A percentile compares a stretch with the other conserved stretches of the same genome.
Conservation (phyloP, 2,329 filamentous ascomycete genomes). For the Claviceps sp. region DNA sequence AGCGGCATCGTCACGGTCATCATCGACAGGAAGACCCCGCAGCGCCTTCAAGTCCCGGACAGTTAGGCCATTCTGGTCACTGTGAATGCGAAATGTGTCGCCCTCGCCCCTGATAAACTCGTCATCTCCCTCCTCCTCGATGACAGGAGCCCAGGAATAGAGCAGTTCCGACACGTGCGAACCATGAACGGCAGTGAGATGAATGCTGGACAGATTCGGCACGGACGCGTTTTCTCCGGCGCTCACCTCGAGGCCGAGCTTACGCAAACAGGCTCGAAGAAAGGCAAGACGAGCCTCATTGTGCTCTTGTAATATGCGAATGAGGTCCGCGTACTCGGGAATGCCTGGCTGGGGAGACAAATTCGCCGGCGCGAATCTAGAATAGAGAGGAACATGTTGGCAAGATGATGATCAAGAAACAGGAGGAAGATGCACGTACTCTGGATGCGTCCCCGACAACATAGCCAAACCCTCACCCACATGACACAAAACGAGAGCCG, state of each 20-base stretch:
- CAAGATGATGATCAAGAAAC: background rate
- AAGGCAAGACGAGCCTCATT: slow-evolving; percentile 61
- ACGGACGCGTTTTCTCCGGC: slow-evolving; percentile 49
- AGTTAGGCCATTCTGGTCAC: slow-evolving; percentile 46
- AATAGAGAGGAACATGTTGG: slow-evolving; percentile 4
- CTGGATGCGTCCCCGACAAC: slow-evolving; percentile 81
- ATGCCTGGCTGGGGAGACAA: slow-evolving; percentile 53
- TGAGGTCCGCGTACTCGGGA: slow-evolving; percentile 56
- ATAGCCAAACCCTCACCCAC: slow-evolving; percentile 69
- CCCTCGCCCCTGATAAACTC: slow-evolving; percentile 68
- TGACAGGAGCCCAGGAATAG: slow-evolving; percentile 50
- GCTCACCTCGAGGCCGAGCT: slow-evolving; percentile 70
- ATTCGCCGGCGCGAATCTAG: slow-evolving; percentile 70
- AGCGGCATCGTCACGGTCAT: slow-evolving; percentile 6
- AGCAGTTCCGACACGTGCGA: slow-evolving; percentile 56
- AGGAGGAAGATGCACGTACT: slow-evolving; percentile 36
- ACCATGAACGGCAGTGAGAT: slow-evolving; percentile 59
- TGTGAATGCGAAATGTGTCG: slow-evolving; percentile 71
- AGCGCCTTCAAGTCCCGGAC: slow-evolving; percentile 34
- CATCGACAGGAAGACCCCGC: slow-evolving; percentile 30
- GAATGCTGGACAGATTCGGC: slow-evolving; percentile 68
- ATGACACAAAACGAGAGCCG: slow-evolving; percentile 72
- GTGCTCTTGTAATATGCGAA: slow-evolving; percentile 52
- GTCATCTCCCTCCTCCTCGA: slow-evolving; percentile 50
- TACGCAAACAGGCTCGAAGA: slow-evolving; percentile 63